Conservation (phyloP, 73 alveolate genomes). For the Paramecium sonneborni region DNA sequence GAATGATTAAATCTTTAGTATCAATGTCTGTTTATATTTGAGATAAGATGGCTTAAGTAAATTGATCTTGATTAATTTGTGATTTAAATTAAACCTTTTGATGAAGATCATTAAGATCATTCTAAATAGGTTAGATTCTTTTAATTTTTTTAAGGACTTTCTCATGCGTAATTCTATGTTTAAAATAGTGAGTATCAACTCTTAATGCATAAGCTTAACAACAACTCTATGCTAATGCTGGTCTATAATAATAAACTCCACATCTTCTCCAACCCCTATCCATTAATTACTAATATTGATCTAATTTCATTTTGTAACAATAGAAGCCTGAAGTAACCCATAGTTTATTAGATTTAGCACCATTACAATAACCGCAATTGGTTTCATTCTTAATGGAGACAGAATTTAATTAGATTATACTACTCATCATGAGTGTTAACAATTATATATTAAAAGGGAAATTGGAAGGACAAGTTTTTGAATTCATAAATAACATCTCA, state of each 20-base stretch:
- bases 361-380: conserved; percentile 89
- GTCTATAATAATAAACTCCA: conserved; percentile 83
- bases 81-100: too few species aligned
- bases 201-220: conserved; percentile 86
- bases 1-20: not conserved
- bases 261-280: conserved; percentile 94
- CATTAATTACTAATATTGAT: conserved; percentile 82
- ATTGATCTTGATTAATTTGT: not conserved
- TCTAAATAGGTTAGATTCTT: not conserved
- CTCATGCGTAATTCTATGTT: conserved; percentile 73
- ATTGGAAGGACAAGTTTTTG: too few species aligned
- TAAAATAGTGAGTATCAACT: conserved; percentile 75
- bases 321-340: conserved; percentile 73
- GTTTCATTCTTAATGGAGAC: not conserved
- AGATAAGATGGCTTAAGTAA: not conserved
- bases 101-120: not conserved
- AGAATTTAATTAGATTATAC: not conserved
- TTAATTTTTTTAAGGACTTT: conserved; percentile 87
- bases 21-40: not conserved
- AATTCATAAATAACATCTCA: too few species aligned
- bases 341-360: conserved; percentile 38
- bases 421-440: too few species aligned
- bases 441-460: too few species aligned
- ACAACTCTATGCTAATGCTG: conserved; percentile 79
- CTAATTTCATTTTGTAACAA: conserved; percentile 70